A percentile compares a stretch with the other conserved stretches of the same genome.
Evolutionary conservation across 345 rosid genomes (phyloP).

Genomic region (Citrus inodora): DNA sequence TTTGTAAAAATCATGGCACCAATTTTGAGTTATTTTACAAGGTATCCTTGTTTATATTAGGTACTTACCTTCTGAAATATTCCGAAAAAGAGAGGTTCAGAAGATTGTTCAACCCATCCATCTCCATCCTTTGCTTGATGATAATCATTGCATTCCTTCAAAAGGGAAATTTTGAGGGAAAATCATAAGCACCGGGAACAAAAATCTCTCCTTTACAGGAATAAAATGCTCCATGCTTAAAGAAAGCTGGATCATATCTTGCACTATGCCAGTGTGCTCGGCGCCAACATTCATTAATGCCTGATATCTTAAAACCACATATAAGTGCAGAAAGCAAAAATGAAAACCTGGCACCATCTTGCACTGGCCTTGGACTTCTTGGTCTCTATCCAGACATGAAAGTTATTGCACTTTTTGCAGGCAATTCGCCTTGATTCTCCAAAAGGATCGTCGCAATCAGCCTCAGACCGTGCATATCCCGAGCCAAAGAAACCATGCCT

Average conservation of each 20-base stretch:
- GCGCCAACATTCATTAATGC: not conserved
- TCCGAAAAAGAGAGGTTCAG: slow-evolving; percentile 75
- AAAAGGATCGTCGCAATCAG: slow-evolving; percentile 51
- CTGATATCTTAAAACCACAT: not conserved
- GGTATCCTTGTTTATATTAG: not conserved
- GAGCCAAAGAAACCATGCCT: slow-evolving; percentile 59
- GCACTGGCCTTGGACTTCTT: slow-evolving; percentile 81
- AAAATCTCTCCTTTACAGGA: not conserved
- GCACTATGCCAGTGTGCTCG: slow-evolving; percentile 1
- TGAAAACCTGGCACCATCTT: slow-evolving; percentile 98
- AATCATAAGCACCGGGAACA: slow-evolving; percentile 14
- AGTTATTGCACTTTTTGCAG: slow-evolving; percentile 75
- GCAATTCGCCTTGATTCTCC: slow-evolving; percentile 85
- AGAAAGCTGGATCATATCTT: slow-evolving; percentile 7
- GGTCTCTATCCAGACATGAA: slow-evolving; percentile 78
- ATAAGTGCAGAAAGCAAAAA: slow-evolving; percentile 5
- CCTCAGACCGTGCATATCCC: slow-evolving; percentile 57
- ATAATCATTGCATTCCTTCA: slow-evolving; percentile 89
- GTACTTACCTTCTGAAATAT: slow-evolving; percentile 73
- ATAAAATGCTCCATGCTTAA: slow-evolving; percentile 7
- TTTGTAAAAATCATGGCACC: not conserved
- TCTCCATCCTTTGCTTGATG: slow-evolving; percentile 99
- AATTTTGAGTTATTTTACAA: slow-evolving; percentile 4
- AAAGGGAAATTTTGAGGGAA: slow-evolving; percentile 16
- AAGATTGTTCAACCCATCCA: slow-evolving; percentile 98